Evolutionary conservation across 2,329 filamentous ascomycete genomes (phyloP).

Genomic region (Thielaviopsis ethacetica): DNA sequence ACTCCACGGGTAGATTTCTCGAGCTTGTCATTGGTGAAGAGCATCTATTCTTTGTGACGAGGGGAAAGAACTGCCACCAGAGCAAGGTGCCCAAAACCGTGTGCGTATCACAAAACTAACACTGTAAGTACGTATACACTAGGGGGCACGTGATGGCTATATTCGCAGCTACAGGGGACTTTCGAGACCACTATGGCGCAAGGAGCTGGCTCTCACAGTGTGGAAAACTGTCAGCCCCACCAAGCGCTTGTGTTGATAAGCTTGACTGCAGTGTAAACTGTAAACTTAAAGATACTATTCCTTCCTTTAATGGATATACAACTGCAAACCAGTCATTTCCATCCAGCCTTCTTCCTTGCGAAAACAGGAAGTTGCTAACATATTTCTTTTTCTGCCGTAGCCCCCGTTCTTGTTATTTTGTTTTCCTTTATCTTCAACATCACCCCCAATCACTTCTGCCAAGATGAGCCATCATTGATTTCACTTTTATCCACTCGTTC

Average conservation of each 20-base stretch:
- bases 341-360: neutral
- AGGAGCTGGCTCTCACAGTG: neutral
- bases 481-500: neutral
- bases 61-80: neutral
- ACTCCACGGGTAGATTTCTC: neutral
- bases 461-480: slow-evolving; percentile 7
- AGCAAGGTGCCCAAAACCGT: neutral
- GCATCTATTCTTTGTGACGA: neutral
- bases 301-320: neutral
- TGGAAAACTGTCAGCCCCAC: neutral
- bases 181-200: neutral
- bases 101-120: neutral
- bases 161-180: neutral
- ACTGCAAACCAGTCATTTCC: neutral
- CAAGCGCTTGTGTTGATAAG: neutral
- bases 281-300: neutral
- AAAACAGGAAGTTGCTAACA: neutral
- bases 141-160: neutral
- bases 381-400: neutral
- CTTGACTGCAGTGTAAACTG: neutral
- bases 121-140: neutral
- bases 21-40: neutral
- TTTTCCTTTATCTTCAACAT: neutral
- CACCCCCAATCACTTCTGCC: neutral
- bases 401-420: neutral